Base-by-base conservation (phyloP, 176 grass and related monocot species). In the Raddia distichophylla region DNA sequence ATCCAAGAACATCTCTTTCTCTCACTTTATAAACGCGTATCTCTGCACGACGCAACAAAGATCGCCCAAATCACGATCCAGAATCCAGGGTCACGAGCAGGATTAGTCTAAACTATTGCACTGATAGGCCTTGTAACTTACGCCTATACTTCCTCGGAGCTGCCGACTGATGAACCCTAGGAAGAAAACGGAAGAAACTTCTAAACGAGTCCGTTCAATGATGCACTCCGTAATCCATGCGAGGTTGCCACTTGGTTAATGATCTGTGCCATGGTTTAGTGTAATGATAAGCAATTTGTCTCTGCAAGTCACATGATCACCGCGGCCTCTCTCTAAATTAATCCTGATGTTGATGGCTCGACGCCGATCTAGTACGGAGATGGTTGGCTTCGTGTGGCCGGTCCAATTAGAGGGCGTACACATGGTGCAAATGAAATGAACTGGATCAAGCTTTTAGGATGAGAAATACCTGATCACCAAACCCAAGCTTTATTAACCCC, bases 91-190 rank as follows among this genome's bases (percentile, higher is more conserved):
- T 0, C 76, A 69, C 47, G 70, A 46, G 45, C 68, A 19, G 16
- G 40, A 18, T 13, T 69, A 83, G 61, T 72, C 19, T 34, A 73
- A 9, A 42, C 14, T 66, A 50, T 46, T 20, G 37, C 37, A 40
- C 37, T 40, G 3, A 40, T 40, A 2, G 73, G 59, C 45, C 27
- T 86, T 78, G 72, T 53, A 82, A 82, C 77, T 73, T 71, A 86
- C 78, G 66, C 14, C 73, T 66, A 73, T 76, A 78, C 87, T 65
- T 82, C 83, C 72, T 86, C 6, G 83, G 73, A 67, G 50, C 59
- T 57, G 42, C 78, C 72, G 70, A 83, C 60, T 51, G 88, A 85
- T 81, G 70, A 47, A 59, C 64, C 82, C 64, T 48, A 89, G 77
- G 82, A 89, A 64, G 9, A 12, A 48, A 7, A 19, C 33, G 17